A percentile compares a stretch with the other conserved stretches of the same genome.
Conservation (phyloP, 257 asterid species). For the Leptodermis oblonga region DNA sequence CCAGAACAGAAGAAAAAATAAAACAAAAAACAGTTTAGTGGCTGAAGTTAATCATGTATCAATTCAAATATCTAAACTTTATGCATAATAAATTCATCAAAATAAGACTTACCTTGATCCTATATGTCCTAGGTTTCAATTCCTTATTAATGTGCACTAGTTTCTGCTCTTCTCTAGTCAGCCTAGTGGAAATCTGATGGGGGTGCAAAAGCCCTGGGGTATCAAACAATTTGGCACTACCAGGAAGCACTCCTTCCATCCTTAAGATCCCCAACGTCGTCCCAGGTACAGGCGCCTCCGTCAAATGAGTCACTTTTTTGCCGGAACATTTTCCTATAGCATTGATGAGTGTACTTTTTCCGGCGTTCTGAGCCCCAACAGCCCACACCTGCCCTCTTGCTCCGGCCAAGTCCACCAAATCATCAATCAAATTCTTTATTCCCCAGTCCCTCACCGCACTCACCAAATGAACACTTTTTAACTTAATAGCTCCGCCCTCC, state of each 20-base stretch:
- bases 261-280: conserved; percentile 84
- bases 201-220: conserved; percentile 94
- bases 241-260: conserved; percentile 89
- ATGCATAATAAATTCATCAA: background rate
- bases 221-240: conserved; percentile 75
- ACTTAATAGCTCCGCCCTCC: conserved; percentile 64
- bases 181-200: conserved; percentile 74
- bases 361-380: conserved; percentile 90
- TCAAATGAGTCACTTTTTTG: conserved; percentile 52
- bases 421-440: conserved; percentile 69
- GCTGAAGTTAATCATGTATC: background rate
- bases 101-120: conserved; percentile 60
- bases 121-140: conserved; percentile 83
- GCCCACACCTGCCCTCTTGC: conserved; percentile 88
- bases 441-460: conserved; percentile 91
- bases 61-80: background rate
- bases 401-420: conserved; percentile 67
- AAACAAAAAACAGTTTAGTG: background rate
- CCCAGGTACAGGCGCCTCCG: conserved; percentile 90
- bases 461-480: conserved; percentile 73
- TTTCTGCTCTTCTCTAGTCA: conserved; percentile 70
- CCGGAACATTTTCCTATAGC: conserved; percentile 67
- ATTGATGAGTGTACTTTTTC: conserved; percentile 80
- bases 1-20: too few species aligned
- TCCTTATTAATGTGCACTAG: conserved; percentile 57